Conservation (phyloP, 345 rosid genomes). For the Camelina neglecta region DNA sequence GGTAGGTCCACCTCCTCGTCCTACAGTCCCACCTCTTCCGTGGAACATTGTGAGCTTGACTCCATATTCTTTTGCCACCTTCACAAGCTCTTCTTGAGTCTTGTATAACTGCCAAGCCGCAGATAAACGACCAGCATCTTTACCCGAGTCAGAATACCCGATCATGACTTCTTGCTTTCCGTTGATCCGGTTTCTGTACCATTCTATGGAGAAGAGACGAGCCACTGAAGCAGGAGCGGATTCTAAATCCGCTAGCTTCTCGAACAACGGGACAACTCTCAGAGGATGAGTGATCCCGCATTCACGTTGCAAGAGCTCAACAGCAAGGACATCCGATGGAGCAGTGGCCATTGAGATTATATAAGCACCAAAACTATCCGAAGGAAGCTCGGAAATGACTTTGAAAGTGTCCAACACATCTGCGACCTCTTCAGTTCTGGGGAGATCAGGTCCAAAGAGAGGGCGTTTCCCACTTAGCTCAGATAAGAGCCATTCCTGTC, state of each 20-base stretch:
- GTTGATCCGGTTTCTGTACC: conserved; percentile 83
- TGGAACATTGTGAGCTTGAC: conserved; percentile 96
- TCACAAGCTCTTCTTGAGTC: conserved; percentile 91
- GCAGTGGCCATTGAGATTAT: conserved; percentile 98
- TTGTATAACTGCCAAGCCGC: conserved; percentile 97
- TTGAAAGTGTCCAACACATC: conserved; percentile 87
- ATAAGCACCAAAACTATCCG: conserved; percentile 88
- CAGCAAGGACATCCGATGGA: conserved; percentile 92
- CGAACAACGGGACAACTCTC: conserved; percentile 95
- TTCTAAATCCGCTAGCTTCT: conserved; percentile 93
- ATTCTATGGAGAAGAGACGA: conserved; percentile 91
- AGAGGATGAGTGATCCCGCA: conserved; percentile 78
- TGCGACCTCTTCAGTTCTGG: conserved; percentile 86
- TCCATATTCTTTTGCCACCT: conserved; percentile 83
- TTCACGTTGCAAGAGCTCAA: conserved; percentile 95
- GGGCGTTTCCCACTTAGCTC: conserved; percentile 94
- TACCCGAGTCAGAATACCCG: conserved; percentile 97
- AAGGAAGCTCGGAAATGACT: conserved; percentile 83
- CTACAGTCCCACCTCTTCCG: conserved; percentile 97
- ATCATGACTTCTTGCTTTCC: conserved; percentile 99
- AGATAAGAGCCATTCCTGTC: conserved; percentile 91
- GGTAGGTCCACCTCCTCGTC: conserved; percentile 98
- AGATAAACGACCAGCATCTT: conserved; percentile 94
- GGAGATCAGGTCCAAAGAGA: conserved; percentile 94
- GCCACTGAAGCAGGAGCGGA: conserved; percentile 93